Conservation (phyloP, 805 yeast species). For the Pichia gijzeniarum region DNA sequence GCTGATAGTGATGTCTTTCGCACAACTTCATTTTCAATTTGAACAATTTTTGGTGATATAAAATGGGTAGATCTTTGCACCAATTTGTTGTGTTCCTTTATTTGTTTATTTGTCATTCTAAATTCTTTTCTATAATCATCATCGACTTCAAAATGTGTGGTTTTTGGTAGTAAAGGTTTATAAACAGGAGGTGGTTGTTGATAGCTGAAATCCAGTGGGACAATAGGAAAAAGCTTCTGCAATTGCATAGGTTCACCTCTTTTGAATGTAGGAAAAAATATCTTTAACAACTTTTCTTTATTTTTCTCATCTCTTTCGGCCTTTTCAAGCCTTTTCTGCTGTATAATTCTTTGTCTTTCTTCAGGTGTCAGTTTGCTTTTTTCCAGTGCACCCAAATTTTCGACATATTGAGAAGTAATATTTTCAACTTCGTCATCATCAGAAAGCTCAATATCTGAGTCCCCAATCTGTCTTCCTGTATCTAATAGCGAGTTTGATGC, state of each 20-base stretch:
- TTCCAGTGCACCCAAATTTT: not conserved
- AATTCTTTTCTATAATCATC: conserved; percentile 53
- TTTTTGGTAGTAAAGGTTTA: conserved; percentile 52
- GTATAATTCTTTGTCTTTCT: conserved; percentile 5
- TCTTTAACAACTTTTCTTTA: conserved; percentile 33
- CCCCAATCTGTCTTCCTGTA: conserved; percentile 16
- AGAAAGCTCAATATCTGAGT: conserved; percentile 20
- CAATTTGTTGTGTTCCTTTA: conserved; percentile 13
- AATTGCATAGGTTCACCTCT: conserved; percentile 51
- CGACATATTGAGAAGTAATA: too few relatives aligned
- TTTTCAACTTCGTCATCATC: conserved; percentile 13
- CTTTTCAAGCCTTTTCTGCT: conserved; percentile 10
- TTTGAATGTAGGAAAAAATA: conserved; percentile 59
- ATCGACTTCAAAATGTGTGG: conserved; percentile 53
- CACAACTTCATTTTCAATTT: conserved; percentile 27
- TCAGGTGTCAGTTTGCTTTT: conserved; percentile 4
- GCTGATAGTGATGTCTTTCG: conserved; percentile 15
- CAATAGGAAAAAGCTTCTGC: conserved; percentile 57
- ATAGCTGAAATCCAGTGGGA: conserved; percentile 47
- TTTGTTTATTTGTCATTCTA: conserved; percentile 26
- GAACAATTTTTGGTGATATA: conserved; percentile 20
- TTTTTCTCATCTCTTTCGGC: conserved; percentile 28
- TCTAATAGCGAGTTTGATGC: conserved; percentile 24
- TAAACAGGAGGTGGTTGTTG: conserved; percentile 41
- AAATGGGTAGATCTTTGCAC: conserved; percentile 9